Base-by-base conservation (phyloP, 176 grass and related monocot species). In the Carex littledalei region DNA sequence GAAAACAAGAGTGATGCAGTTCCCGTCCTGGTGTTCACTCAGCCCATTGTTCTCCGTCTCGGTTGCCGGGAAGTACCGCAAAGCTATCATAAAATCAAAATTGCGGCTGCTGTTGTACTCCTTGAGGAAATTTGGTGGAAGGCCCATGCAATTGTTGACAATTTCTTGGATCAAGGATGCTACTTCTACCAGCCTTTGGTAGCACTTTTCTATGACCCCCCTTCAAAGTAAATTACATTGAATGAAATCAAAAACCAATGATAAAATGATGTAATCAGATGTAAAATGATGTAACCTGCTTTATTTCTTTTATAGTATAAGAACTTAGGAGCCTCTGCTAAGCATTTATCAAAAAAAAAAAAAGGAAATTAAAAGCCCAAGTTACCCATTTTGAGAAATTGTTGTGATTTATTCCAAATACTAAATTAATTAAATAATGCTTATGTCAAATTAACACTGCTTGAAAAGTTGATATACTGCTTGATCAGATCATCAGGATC, bases 131-230 rank as follows among this genome's bases (percentile, higher is more conserved):
- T 89, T 87, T 8, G 21, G 65, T 1, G 86, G 90, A 35, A 90
- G 84, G n/a, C 77, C 84, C 93, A 94, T 94, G 86, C 86, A 92
- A 20, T 94, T 80, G 81, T 86, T 94, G n/a, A 92, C 14, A 71
- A 90, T 79, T 21, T 92, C 82, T 61, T 89, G 84, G 50, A 92
- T 21, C 17, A 92, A 67, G 34, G 88, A 63, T 35, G 84, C 90
- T 20, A 87, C 83, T 12, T 84, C 20, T 12, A 31, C 60, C 65
- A 92, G 54, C 59, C 29, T 87, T 24, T 10, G 24, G 54, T 78
- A 91, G 41, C 84, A 92, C 65, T 95, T 83, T 37, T 92, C 85
- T 3, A 89, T 2, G 3, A 35, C 72, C 5, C 83, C 71, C 45
- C 92, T 92, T 84, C 18, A 75, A 26, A 70, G 13, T 18, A 18